Percentiles rank a stretch among this genome's conserved stretches.
These are phyloP conservation scores for Aspergillus incahuasiensis DNA, from an alignment of 495 filamentous ascomycete species.

Conservation along the genomic window DNA sequence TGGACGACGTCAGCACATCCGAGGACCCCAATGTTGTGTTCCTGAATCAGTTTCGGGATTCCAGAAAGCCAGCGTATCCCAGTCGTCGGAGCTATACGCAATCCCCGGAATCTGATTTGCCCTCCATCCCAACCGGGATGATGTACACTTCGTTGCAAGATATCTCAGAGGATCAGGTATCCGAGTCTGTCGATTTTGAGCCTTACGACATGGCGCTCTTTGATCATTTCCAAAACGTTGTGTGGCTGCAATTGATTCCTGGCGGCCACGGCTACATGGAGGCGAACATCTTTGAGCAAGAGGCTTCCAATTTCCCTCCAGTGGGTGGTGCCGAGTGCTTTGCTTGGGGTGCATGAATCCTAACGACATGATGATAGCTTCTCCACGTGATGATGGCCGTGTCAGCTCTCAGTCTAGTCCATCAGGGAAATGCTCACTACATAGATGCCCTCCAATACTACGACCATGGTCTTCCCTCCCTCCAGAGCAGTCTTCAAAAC, in stretches of 20 bases:
- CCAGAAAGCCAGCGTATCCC: slow-evolving; percentile 27
- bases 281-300: slow-evolving; percentile 45
- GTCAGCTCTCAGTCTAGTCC: slow-evolving; percentile 51
- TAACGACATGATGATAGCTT: slow-evolving; percentile 37
- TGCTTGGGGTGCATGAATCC: background rate
- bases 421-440: slow-evolving; percentile 40
- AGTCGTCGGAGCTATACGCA: slow-evolving; percentile 26
- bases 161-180: slow-evolving; percentile 3
- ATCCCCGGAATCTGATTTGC: slow-evolving; percentile 32
- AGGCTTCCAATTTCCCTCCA: slow-evolving; percentile 47
- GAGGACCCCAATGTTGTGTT: slow-evolving; percentile 46
- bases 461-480: slow-evolving; percentile 47
- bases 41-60: slow-evolving; percentile 47
- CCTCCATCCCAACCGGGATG: slow-evolving; percentile 5
- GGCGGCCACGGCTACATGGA: slow-evolving; percentile 23
- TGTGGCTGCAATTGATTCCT: slow-evolving; percentile 38
- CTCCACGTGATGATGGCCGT: slow-evolving; percentile 59
- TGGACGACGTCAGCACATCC: slow-evolving; percentile 16
- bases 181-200: slow-evolving; percentile 17
- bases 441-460: slow-evolving; percentile 53
- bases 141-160: slow-evolving; percentile 10
- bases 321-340: slow-evolving; percentile 32
- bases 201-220: slow-evolving; percentile 35
- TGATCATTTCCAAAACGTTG: slow-evolving; percentile 41
- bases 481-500: slow-evolving; percentile 42